Percentiles rank a stretch among this genome's conserved stretches.
Evolutionary conservation across 139 green algal species (phyloP).

Genomic region (Micractinium conductrix): DNA sequence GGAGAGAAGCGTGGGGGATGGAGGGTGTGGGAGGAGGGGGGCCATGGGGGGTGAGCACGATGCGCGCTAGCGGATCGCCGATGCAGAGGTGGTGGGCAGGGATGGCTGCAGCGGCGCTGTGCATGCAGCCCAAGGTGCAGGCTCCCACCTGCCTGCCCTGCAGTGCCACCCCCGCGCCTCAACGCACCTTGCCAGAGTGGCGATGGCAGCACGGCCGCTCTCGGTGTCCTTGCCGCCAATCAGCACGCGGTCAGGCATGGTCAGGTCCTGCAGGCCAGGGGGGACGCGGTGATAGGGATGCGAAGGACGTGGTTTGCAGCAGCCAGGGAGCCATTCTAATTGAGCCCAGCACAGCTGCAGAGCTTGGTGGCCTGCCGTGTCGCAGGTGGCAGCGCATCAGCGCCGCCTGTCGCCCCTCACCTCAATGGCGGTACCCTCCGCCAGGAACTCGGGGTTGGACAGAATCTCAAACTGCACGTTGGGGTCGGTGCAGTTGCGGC

Average conservation of each 20-base stretch:
- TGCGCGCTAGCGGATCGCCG: too few species aligned
- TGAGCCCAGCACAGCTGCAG: too few species aligned
- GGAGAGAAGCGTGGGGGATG: not conserved
- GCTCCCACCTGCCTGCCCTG: too few species aligned
- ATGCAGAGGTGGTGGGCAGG: not conserved
- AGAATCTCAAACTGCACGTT: conserved; percentile 95
- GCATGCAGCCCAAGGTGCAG: too few species aligned
- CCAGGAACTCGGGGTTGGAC: conserved; percentile 91
- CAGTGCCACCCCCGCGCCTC: too few species aligned
- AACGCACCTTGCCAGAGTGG: conserved; percentile 58
- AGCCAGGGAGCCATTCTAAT: too few species aligned
- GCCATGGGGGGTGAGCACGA: too few species aligned
- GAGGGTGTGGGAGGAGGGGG: too few species aligned
- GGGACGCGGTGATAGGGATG: too few species aligned
- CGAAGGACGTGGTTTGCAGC: not conserved
- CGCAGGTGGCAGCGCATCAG: not conserved
- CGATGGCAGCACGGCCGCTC: conserved; percentile 75
- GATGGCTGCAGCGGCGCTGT: not conserved
- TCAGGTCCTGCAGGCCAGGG: conserved; percentile 1
- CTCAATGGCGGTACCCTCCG: conserved; percentile 94
- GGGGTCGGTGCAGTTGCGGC: conserved; percentile 78
- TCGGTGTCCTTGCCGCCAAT: conserved; percentile 91
- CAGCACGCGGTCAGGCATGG: conserved; percentile 61
- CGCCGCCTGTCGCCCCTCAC: conserved; percentile 26
- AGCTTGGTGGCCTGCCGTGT: too few species aligned